Percentiles rank a stretch among this genome's conserved stretches.
Evolutionary conservation across 306 rosid genomes (phyloP).

Genomic region (Cucumis melo): DNA sequence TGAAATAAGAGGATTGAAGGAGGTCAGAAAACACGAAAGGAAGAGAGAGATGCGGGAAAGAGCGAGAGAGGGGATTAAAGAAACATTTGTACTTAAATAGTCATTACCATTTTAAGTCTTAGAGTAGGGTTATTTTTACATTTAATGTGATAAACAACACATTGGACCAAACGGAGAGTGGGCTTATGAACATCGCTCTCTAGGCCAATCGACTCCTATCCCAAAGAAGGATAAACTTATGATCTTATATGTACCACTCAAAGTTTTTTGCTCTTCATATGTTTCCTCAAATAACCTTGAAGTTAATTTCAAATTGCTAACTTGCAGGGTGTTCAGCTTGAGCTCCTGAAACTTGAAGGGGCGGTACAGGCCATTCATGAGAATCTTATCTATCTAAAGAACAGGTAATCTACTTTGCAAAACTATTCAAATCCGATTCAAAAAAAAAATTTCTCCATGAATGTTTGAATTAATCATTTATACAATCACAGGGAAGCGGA

Average conservation of each 20-base stretch:
- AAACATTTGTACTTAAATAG: too few relatives aligned
- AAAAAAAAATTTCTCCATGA: background rate
- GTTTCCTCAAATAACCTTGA: background rate
- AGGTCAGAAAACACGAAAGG: too few relatives aligned
- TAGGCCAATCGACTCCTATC: too few relatives aligned
- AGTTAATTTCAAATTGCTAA: background rate
- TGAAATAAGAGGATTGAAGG: too few relatives aligned
- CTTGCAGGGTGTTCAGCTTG: conserved; percentile 76
- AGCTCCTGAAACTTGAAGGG: conserved; percentile 86
- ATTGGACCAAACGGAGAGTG: too few relatives aligned
- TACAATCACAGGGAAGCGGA: conserved; percentile 62
- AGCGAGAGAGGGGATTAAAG: too few relatives aligned
- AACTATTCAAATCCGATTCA: background rate
- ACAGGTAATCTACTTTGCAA: conserved; percentile 32
- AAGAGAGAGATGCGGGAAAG: too few relatives aligned
- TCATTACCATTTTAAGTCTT: too few relatives aligned
- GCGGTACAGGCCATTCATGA: conserved; percentile 79
- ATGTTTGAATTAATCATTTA: background rate
- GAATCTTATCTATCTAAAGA: conserved; percentile 63
- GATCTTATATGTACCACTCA: background rate
- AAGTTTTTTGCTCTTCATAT: background rate
- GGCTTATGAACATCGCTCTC: too few relatives aligned
- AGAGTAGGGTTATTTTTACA: too few relatives aligned
- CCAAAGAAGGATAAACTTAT: background rate
- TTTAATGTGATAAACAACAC: too few relatives aligned